phyloP scores from a whole-genome alignment of 371 early-diverging fungal species.

The Neoconidiobolus thromboides region DNA sequence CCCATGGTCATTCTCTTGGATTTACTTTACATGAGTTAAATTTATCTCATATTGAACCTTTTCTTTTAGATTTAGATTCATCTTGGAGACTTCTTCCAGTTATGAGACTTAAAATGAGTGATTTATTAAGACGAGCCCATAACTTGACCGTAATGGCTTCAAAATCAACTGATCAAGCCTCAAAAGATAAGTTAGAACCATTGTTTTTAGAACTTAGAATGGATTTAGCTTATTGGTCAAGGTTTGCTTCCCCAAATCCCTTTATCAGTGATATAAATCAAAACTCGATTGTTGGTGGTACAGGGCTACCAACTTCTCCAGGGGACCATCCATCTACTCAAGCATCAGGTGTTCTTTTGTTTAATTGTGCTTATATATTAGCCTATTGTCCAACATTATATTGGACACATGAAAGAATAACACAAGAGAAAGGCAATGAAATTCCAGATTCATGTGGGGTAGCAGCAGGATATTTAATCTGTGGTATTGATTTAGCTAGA shows the following conservation, averaged over 20 bases:
- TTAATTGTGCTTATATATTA: conserved; percentile 2
- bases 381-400: not conserved
- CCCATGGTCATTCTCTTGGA: not conserved
- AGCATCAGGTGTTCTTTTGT: not conserved
- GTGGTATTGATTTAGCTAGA: not conserved
- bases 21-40: not conserved
- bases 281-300: not conserved
- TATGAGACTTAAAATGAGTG: not conserved
- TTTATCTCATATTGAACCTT: not conserved
- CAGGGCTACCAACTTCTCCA: not conserved
- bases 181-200: no score
- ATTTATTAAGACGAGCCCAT: not conserved
- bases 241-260: conserved; percentile 1
- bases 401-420: not conserved
- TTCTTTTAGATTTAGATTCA: not conserved
- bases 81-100: not conserved
- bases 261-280: not conserved
- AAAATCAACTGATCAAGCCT: not conserved
- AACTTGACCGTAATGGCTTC: not conserved
- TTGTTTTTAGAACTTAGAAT: not conserved
- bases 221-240: not conserved
- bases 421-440: no score
- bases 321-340: not conserved
- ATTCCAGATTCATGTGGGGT: not conserved
- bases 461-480: not conserved